These are phyloP conservation scores for Pyracantha coccinea DNA, from an alignment of 331 rosid genomes.

Conservation along the genomic window DNA sequence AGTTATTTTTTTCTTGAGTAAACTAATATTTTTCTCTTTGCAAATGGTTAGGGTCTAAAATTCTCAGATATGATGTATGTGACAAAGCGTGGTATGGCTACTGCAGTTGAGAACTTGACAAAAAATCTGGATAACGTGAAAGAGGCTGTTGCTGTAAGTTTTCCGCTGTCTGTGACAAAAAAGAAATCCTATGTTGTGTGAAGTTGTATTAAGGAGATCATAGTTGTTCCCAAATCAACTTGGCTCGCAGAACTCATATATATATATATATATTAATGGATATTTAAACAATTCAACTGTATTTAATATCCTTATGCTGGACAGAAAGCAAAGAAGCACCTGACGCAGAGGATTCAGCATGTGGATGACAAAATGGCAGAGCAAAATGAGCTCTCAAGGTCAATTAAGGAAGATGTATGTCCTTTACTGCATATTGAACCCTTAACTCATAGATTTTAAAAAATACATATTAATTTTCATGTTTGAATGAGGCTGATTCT, in stretches of 20 bases:
- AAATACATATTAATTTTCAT: neutral
- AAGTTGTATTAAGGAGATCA: neutral
- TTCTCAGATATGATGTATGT: slow-evolving; percentile 93
- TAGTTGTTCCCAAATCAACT: neutral
- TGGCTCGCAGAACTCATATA: neutral
- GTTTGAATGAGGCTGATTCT: neutral
- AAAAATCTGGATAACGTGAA: slow-evolving; percentile 75
- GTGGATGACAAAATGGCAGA: slow-evolving; percentile 81
- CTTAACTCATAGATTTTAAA: neutral
- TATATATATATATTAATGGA: neutral
- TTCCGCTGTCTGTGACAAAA: neutral
- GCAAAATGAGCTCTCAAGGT: slow-evolving; percentile 61
- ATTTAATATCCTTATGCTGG: slow-evolving; percentile 18
- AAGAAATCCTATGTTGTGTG: neutral
- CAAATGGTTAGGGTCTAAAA: slow-evolving; percentile 60
- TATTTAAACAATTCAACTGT: neutral
- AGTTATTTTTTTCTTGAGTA: neutral
- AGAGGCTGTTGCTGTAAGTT: slow-evolving; percentile 82
- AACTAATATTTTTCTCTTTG: slow-evolving; percentile 6
- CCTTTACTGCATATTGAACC: slow-evolving; percentile 7
- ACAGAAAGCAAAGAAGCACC: slow-evolving; percentile 91
- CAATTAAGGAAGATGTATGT: slow-evolving; percentile 68
- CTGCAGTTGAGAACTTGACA: slow-evolving; percentile 71
- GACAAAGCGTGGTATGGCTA: slow-evolving; percentile 75
- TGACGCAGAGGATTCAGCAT: slow-evolving; percentile 82